Evolutionary conservation across 495 filamentous ascomycete species (phyloP).

Genomic region (Penicillium canariense): DNA sequence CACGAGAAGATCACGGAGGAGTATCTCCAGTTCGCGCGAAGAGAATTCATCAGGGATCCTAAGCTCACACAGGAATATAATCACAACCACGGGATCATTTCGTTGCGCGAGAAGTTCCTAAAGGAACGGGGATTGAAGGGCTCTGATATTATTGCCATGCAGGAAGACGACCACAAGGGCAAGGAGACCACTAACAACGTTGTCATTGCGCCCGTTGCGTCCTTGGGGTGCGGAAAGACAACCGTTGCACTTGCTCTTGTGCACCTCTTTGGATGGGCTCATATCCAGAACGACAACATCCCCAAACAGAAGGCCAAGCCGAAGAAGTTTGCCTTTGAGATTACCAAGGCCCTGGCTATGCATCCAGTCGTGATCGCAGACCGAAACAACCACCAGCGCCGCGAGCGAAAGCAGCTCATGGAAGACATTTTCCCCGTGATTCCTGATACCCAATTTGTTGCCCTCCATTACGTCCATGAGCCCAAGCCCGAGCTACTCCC

Average conservation of each 20-base stretch:
- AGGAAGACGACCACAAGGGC: slow-evolving; percentile 37
- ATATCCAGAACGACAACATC: slow-evolving; percentile 97
- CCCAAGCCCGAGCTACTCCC: slow-evolving; percentile 54
- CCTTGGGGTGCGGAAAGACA: slow-evolving; percentile 95
- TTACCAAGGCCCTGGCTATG: slow-evolving; percentile 57
- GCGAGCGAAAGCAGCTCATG: slow-evolving; percentile 84
- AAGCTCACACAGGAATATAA: slow-evolving; percentile 65
- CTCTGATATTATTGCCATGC: slow-evolving; percentile 73
- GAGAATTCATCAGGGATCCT: slow-evolving; percentile 64
- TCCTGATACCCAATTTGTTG: slow-evolving; percentile 69
- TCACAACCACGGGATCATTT: slow-evolving; percentile 94
- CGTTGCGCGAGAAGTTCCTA: slow-evolving; percentile 82
- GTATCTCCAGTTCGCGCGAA: slow-evolving; percentile 78
- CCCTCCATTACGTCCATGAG: slow-evolving; percentile 87
- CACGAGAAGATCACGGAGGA: slow-evolving; percentile 88
- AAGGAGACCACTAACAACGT: slow-evolving; percentile 58
- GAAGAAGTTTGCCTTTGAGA: slow-evolving; percentile 64
- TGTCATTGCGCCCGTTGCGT: slow-evolving; percentile 82
- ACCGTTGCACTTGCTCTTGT: slow-evolving; percentile 80
- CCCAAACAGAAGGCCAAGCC: slow-evolving; percentile 69
- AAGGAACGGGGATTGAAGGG: slow-evolving; percentile 77
- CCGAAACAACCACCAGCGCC: slow-evolving; percentile 86
- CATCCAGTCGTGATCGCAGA: slow-evolving; percentile 82
- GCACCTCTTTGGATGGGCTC: slow-evolving; percentile 88
- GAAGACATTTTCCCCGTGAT: slow-evolving; percentile 64